Evolutionary conservation across 805 yeast genomes (phyloP).

Genomic region (Ogataea populi-albae): DNA sequence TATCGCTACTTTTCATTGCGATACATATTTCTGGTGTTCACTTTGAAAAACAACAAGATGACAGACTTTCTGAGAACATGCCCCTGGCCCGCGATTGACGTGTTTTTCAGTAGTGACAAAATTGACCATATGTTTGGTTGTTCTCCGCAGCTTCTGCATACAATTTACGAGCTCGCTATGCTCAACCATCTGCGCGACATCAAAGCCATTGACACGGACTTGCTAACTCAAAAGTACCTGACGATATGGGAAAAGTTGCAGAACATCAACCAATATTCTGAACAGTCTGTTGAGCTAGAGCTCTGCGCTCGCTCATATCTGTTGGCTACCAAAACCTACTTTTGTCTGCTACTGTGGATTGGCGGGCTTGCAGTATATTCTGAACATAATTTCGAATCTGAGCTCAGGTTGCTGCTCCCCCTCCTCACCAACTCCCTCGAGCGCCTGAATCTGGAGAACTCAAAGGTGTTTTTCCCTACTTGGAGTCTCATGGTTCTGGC

Average conservation of each 20-base stretch:
- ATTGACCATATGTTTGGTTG: slow-evolving; percentile 34
- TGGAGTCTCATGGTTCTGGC: slow-evolving; percentile 32
- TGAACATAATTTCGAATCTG: slow-evolving; percentile 6
- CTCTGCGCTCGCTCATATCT: slow-evolving; percentile 24
- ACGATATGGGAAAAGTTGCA: slow-evolving; percentile 13
- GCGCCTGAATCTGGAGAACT: slow-evolving; percentile 9
- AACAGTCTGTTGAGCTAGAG: slow-evolving; percentile 12
- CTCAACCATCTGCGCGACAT: slow-evolving; percentile 15
- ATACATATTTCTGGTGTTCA: slow-evolving; percentile 27
- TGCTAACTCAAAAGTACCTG: slow-evolving; percentile 6
- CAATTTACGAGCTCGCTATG: slow-evolving; percentile 21
- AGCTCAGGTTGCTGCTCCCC: slow-evolving; percentile 7
- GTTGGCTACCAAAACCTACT: slow-evolving; percentile 18
- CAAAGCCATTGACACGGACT: slow-evolving; percentile 2
- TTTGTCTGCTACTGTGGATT: slow-evolving; percentile 13
- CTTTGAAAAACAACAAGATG: slow-evolving; percentile 21
- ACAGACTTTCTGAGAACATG: slow-evolving; percentile 12
- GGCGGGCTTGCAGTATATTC: slow-evolving; percentile 10
- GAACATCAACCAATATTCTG: slow-evolving; percentile 8
- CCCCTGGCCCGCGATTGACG: slow-evolving; percentile 27
- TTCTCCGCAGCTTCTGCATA: slow-evolving; percentile 26
- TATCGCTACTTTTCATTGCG: slow-evolving; percentile 30
- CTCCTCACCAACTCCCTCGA: slow-evolving; percentile 11
- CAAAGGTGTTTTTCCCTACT: slow-evolving; percentile 26
- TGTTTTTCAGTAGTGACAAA: slow-evolving; percentile 19